Evolutionary conservation across 1,284 basidiomycete species (phyloP), one percentile per base, ranked within the genome.

Genomic region (Porphyrellus sp.): DNA sequence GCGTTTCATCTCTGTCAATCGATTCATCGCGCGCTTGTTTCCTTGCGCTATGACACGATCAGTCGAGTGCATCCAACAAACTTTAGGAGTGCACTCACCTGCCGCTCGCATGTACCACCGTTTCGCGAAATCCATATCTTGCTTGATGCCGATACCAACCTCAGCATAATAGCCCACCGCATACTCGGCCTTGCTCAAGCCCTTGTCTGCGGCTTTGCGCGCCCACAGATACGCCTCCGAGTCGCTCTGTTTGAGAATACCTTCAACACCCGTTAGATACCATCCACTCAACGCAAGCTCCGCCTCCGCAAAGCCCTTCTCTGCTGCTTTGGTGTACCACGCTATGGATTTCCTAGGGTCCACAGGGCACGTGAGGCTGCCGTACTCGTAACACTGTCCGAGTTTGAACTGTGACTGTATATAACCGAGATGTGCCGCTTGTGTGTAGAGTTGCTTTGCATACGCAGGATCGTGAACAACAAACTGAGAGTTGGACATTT

Each of bases 31-130:
- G 34, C 93, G 83, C 70, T 93, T 93, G 72, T 97, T 95, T 21
- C 91, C 91, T 80, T 96, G 93, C 12, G 92, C 93, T 93, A 40
- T 18, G 11, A 63, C 11, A 57, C 23, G 41, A 25, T 59, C 49
- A 55, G 34, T 27, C 48, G 42, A 33, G 37, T 16, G 37, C 11
- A 39, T 49, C 45, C 27, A 31, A 49, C 49, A 23, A 8, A 42
- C 16, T 34, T 8, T 16, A 25, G 37, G 47, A 49, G 31, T 27
- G 57, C 43, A 80, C 89, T 56, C 62, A 96, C 93, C 92, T 58
- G 94, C 93, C 43, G 94, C 92, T 39, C 97, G 85, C 91, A 97
- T 96, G 72, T 99, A 99, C 95, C 96, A 99, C 62, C 91, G 80
- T 74, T 97, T 98, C 18, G 97, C 94, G 69, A 96, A 89, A 58